Evolutionary conservation across 257 asterid genomes (phyloP), one percentile per base, ranked within the genome.

Genomic region (Salvia rosmarinus): DNA sequence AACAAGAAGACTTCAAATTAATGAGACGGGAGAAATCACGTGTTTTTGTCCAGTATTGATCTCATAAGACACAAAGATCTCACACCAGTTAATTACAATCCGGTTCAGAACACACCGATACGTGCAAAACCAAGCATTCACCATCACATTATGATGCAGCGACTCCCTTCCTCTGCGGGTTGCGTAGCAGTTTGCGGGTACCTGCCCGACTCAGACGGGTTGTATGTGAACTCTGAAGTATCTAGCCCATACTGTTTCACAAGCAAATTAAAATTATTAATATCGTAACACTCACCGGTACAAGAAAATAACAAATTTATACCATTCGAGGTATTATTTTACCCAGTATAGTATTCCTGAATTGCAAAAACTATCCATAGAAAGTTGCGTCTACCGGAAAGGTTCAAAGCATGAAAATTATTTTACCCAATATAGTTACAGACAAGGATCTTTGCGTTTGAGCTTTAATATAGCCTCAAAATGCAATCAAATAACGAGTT

Each of bases 221-320:
- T 88, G 95, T 91, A 89, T 5, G 99, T 89, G 67, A 91, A 95
- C 84, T 95, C 98, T 2, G 98, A 81, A 65, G 99, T 95, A 76
- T 95, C 99, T 62, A 91, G 94, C 52, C 99, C 99, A 43, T 91
- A 95, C 99, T 95, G 95, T 75, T 11, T 42, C 44, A 77, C 65
- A 68, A 59, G 20, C 69, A 32, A 46, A 6, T 16, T 50, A 6
- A 34, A 13, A 68, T 17, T 8, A 67, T 17, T 28, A 40, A 13
- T 17, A 37, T 13, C 28, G 43, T 5, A 63, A 63, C 13, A 42
- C 21, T 16, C 16, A 49, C 34, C 2, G 9, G 51, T 30, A 44
- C 6, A 13, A 57, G 51, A 17, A 17, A 17, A 35, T 20, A 19
- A 55, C 32, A 40, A 43, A 12, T 6, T 63, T 37, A 30, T 14